Evolutionary conservation across 306 rosid species (phyloP).

Genomic region (Acmispon strigosus): DNA sequence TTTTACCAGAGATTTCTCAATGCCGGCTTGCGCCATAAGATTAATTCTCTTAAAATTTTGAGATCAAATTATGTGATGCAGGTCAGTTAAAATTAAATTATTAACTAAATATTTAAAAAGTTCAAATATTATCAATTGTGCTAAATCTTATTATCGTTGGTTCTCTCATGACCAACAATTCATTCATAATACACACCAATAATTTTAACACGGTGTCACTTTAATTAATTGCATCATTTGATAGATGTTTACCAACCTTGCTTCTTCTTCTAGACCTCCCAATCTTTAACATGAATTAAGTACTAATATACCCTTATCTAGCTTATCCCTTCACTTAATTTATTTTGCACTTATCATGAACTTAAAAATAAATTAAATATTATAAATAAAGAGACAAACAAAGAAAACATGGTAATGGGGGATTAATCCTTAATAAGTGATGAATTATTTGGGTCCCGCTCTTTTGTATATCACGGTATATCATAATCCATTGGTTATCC

Average conservation of each 20-base stretch:
- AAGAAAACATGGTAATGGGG: neutral
- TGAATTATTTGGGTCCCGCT: slow-evolving; percentile 19
- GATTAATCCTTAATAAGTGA: neutral
- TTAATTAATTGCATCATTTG: neutral
- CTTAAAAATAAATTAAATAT: too few relatives aligned
- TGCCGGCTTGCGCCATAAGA: too few relatives aligned
- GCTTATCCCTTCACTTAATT: slow-evolving; percentile 10
- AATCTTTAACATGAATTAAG: neutral
- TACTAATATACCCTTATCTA: slow-evolving; percentile 16
- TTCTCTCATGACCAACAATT: too few relatives aligned
- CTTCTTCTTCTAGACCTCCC: slow-evolving; percentile 11
- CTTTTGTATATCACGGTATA: neutral
- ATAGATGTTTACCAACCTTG: slow-evolving; percentile 33
- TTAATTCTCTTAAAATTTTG: too few relatives aligned
- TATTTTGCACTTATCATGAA: neutral
- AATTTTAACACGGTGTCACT: slow-evolving; percentile 22
- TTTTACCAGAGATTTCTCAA: too few relatives aligned
- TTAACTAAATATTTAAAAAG: too few relatives aligned
- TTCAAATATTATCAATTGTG: too few relatives aligned
- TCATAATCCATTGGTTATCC: slow-evolving; percentile 19
- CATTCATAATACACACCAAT: neutral
- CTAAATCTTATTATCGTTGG: too few relatives aligned
- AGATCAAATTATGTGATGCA: too few relatives aligned
- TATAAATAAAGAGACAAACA: too few relatives aligned
- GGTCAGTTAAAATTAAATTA: too few relatives aligned